Conservation (phyloP, 192 early-diverging fungal genomes). For the Allomyces arbusculus region DNA sequence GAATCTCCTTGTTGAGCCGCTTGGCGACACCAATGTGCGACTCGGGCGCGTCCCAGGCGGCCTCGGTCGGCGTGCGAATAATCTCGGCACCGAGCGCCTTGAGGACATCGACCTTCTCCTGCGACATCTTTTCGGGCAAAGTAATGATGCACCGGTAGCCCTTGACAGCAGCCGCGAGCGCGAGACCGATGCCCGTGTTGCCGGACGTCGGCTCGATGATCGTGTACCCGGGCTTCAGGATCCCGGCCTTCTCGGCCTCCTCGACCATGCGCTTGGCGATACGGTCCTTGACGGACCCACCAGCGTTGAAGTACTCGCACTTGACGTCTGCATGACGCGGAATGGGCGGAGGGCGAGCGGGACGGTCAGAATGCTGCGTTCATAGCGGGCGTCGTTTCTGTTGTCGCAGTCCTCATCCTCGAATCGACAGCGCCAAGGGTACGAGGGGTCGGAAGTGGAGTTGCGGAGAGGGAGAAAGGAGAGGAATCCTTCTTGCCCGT, state of each 20-base stretch:
- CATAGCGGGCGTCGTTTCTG: too few relatives aligned
- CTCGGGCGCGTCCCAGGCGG: conserved; percentile 95
- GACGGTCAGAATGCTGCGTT: too few relatives aligned
- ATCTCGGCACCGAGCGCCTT: conserved; percentile 96
- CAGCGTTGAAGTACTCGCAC: conserved; percentile 98
- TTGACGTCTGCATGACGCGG: conserved; percentile 38
- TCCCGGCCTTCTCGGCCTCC: conserved; percentile 78
- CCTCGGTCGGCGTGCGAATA: conserved; percentile 95
- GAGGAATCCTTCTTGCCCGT: too few relatives aligned
- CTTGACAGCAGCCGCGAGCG: conserved; percentile 92
- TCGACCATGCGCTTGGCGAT: conserved; percentile 94
- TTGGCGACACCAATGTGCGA: conserved; percentile 96
- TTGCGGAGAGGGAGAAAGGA: too few relatives aligned
- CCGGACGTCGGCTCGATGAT: conserved; percentile 98
- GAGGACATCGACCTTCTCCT: conserved; percentile 97
- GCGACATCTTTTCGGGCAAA: conserved; percentile 97
- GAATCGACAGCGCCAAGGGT: too few relatives aligned
- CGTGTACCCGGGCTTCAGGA: conserved; percentile 74
- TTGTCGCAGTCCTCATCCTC: too few relatives aligned
- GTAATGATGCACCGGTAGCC: conserved; percentile 97
- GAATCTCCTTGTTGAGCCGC: conserved; percentile 82
- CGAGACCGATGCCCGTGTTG: conserved; percentile 96
- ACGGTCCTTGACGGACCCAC: conserved; percentile 96
- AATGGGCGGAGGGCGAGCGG: not conserved
- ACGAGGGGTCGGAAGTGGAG: too few relatives aligned